Evolutionary conservation across 176 grass and related monocot genomes (phyloP).

Genomic region (Phoenix roebelenii): DNA sequence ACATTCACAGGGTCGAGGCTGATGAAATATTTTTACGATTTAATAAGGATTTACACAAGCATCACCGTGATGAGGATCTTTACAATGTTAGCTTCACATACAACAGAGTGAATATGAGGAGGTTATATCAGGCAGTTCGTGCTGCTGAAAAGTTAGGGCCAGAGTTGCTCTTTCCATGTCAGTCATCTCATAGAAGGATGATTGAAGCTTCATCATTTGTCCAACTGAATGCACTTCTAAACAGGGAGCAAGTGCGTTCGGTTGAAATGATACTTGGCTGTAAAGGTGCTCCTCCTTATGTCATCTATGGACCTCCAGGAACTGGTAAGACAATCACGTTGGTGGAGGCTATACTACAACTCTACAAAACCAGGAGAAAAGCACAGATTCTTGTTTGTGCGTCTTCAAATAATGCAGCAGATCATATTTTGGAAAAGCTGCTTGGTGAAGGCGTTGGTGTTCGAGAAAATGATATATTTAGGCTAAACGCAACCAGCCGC

Average conservation of each 20-base stretch:
- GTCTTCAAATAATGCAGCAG: slow-evolving; percentile 82
- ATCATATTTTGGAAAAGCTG: slow-evolving; percentile 77
- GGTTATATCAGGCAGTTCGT: slow-evolving; percentile 56
- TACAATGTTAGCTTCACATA: slow-evolving; percentile 79
- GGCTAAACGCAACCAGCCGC: slow-evolving; percentile 74
- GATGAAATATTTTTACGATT: slow-evolving; percentile 88
- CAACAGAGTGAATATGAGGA: slow-evolving; percentile 88
- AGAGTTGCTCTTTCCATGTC: slow-evolving; percentile 47
- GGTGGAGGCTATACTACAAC: slow-evolving; percentile 75
- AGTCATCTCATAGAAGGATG: slow-evolving; percentile 26
- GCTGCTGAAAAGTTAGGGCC: slow-evolving; percentile 37
- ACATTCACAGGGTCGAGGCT: slow-evolving; percentile 82
- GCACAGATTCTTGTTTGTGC: slow-evolving; percentile 71
- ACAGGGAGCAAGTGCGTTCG: slow-evolving; percentile 55
- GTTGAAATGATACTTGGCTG: slow-evolving; percentile 81
- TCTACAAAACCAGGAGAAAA: slow-evolving; percentile 47
- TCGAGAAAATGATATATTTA: slow-evolving; percentile 58
- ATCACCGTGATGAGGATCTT: slow-evolving; percentile 28
- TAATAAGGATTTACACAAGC: slow-evolving; percentile 35
- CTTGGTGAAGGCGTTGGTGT: slow-evolving; percentile 33
- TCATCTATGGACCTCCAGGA: slow-evolving; percentile 78
- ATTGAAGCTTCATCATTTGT: slow-evolving; percentile 31
- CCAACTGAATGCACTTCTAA: slow-evolving; percentile 54
- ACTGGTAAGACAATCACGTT: slow-evolving; percentile 88
- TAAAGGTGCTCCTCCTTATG: slow-evolving; percentile 61